Percentiles rank a stretch among this genome's conserved stretches.
Conservation (phyloP, 208 protist species). For the Wallacemonas collosoma region DNA sequence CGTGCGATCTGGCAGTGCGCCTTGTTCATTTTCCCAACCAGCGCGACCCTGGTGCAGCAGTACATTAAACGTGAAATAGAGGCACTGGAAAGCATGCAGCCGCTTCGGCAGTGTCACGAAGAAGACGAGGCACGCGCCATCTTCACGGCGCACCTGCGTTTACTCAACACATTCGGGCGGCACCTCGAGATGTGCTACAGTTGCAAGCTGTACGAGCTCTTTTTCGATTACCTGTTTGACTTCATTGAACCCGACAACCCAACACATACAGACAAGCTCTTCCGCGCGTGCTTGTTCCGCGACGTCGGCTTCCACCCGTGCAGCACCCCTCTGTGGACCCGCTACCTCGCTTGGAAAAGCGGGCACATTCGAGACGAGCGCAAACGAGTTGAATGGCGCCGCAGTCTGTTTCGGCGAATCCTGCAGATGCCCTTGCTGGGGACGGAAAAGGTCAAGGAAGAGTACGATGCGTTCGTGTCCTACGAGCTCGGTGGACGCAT, state of each 20-base stretch:
- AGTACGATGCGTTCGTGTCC: conserved; percentile 75
- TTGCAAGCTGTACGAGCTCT: conserved; percentile 75
- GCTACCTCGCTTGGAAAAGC: conserved; percentile 64
- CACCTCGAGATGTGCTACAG: conserved; percentile 77
- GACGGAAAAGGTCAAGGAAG: conserved; percentile 70
- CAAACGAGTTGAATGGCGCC: conserved; percentile 57
- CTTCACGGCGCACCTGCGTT: conserved; percentile 59
- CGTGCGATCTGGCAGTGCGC: conserved; percentile 72
- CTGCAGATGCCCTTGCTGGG: conserved; percentile 69
- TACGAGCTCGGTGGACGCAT: conserved; percentile 58
- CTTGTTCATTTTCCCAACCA: conserved; percentile 74
- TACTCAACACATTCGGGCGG: conserved; percentile 81
- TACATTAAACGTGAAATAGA: conserved; percentile 72
- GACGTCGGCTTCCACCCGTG: conserved; percentile 73
- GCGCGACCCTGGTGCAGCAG: conserved; percentile 40
- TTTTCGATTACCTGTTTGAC: conserved; percentile 64
- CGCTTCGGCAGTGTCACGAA: conserved; percentile 52
- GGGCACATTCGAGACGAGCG: conserved; percentile 43
- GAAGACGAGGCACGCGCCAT: conserved; percentile 62
- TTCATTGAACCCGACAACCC: conserved; percentile 64
- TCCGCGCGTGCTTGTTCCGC: conserved; percentile 54
- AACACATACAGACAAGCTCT: conserved; percentile 53
- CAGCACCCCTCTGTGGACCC: conserved; percentile 75
- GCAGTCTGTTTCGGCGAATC: conserved; percentile 68
- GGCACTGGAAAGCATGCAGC: conserved; percentile 33